Evolutionary conservation across 2,329 filamentous ascomycete species (phyloP).

Genomic region (Trichoderma sp.): DNA sequence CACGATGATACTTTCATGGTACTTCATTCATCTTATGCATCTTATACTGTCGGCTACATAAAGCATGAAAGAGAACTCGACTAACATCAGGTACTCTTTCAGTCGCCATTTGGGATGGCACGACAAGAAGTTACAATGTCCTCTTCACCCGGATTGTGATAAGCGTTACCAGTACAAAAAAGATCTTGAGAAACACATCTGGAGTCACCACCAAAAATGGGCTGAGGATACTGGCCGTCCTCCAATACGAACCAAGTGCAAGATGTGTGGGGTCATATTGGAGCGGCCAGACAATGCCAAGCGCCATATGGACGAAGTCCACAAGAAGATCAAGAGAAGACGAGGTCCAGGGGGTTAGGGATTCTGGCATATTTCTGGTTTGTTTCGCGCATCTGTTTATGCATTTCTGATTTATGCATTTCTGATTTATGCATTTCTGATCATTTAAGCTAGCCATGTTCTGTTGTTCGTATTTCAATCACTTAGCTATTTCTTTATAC

Average conservation of each 20-base stretch:
- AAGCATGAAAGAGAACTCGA: background rate
- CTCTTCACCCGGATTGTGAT: background rate
- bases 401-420: too few relatives aligned
- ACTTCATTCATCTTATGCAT: background rate
- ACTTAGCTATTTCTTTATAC: background rate
- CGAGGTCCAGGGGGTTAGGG: conserved; percentile 9
- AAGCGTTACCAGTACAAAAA: background rate
- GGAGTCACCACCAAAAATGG: conserved; percentile 4
- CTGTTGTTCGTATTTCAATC: background rate
- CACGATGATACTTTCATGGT: background rate
- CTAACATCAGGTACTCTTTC: background rate
- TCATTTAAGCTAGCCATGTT: background rate
- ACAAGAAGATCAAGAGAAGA: background rate
- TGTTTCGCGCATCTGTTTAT: background rate
- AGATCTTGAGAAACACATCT: conserved; percentile 8
- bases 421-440: background rate
- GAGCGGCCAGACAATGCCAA: conserved; percentile 5
- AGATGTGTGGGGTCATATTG: background rate
- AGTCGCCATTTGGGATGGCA: conserved; percentile 11
- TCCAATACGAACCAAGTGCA: background rate
- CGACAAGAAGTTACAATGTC: conserved; percentile 2
- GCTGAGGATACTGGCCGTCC: background rate
- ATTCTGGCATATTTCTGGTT: background rate
- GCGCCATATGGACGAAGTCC: conserved; percentile 13
- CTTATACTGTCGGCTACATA: background rate